phyloP scores from a whole-genome alignment of 2,329 filamentous ascomycete species.

The Dactylonectria macrodidyma region DNA sequence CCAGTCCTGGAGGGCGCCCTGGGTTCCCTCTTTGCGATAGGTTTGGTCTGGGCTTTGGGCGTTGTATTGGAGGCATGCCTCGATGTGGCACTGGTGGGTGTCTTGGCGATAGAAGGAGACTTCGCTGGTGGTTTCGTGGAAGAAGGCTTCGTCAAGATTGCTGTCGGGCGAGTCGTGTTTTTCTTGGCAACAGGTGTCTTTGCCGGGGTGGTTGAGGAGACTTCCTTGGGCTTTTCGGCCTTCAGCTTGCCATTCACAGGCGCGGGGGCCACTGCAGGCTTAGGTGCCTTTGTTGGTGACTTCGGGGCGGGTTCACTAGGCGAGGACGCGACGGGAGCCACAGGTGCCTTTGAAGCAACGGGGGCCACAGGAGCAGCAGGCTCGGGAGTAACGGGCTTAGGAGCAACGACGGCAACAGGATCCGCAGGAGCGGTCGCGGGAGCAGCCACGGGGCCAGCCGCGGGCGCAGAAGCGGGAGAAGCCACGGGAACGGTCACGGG shows the following conservation, averaged over 20 bases:
- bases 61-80: slow-evolving; percentile 49
- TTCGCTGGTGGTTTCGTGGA: slow-evolving; percentile 39
- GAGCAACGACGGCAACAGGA: too few relatives aligned
- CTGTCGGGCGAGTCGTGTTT: slow-evolving; percentile 39
- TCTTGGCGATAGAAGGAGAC: slow-evolving; percentile 42
- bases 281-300: slow-evolving; percentile 37
- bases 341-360: too few relatives aligned
- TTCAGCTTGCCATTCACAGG: slow-evolving; percentile 43
- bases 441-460: background rate
- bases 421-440: too few relatives aligned
- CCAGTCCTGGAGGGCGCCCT: slow-evolving; percentile 45
- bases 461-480: background rate
- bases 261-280: slow-evolving; percentile 23
- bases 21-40: slow-evolving; percentile 54
- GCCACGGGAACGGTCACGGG: too few relatives aligned
- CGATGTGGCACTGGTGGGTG: slow-evolving; percentile 43
- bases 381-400: too few relatives aligned
- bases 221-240: slow-evolving; percentile 44
- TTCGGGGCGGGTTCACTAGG: slow-evolving; percentile 30
- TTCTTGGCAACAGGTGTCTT: slow-evolving; percentile 39
- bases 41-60: slow-evolving; percentile 44
- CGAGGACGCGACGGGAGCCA: slow-evolving; percentile 18
- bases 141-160: slow-evolving; percentile 45
- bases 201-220: slow-evolving; percentile 28
- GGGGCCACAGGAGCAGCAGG: too few relatives aligned